These are phyloP conservation scores for Auricularia auricula-judae DNA, from an alignment of 768 basidiomycete genomes.

Conservation along the genomic window DNA sequence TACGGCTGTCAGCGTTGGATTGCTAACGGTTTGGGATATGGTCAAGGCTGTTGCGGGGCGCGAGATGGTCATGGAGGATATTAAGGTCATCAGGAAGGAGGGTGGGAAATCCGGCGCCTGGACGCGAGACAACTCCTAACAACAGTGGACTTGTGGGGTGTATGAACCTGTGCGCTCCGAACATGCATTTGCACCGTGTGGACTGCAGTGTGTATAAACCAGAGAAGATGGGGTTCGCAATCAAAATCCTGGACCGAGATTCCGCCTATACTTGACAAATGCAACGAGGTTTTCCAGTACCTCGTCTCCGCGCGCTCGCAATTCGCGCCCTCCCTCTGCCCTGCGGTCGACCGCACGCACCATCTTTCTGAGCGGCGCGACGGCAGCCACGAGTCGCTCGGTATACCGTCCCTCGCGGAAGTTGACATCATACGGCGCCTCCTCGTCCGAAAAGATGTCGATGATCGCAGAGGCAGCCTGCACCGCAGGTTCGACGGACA, in stretches of 20 bases:
- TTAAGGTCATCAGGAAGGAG: constrained; percentile 53
- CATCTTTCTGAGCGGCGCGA: constrained; percentile 51
- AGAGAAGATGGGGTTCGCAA: too few relatives aligned
- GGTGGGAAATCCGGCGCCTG: constrained; percentile 69
- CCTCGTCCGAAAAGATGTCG: constrained; percentile 90
- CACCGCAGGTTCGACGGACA: constrained; percentile 57
- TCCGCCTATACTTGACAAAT: constrained; percentile 63
- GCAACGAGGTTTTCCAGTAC: constrained; percentile 64
- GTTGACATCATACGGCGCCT: constrained; percentile 64
- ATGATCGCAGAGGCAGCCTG: constrained; percentile 76
- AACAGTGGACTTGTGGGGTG: too few relatives aligned
- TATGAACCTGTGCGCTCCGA: too few relatives aligned
- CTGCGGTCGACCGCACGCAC: constrained; percentile 57
- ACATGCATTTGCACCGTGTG: too few relatives aligned
- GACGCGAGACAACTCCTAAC: background rate
- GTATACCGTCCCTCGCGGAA: constrained; percentile 57
- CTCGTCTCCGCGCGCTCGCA: constrained; percentile 62
- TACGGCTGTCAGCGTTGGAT: constrained; percentile 66
- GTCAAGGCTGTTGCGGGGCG: constrained; percentile 82
- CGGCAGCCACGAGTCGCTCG: constrained; percentile 40
- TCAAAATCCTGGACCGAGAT: constrained; percentile 23
- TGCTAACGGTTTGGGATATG: constrained; percentile 90
- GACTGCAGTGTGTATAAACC: too few relatives aligned
- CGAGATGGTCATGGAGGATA: constrained; percentile 69
- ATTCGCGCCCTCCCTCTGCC: constrained; percentile 53